Evolutionary conservation across 2,329 filamentous ascomycete species (phyloP).

Genomic region (Arthrobotrys iridis): DNA sequence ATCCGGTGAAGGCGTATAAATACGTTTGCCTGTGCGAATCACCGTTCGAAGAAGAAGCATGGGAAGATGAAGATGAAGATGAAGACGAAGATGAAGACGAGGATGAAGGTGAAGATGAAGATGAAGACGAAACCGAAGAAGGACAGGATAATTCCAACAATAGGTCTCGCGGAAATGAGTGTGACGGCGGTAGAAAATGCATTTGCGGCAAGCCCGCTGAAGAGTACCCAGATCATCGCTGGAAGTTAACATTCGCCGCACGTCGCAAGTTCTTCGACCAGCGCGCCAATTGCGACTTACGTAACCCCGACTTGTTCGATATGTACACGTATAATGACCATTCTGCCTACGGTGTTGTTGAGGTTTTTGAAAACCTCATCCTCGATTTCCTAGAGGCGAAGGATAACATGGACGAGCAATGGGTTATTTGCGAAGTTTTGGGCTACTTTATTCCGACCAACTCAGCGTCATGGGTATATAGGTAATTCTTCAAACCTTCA

Average conservation of each 20-base stretch:
- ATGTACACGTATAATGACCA: constrained; percentile 65
- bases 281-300: constrained; percentile 56
- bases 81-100: constrained; percentile 44
- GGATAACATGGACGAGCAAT: constrained; percentile 61
- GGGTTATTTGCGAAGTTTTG: constrained; percentile 62
- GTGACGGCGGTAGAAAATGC: constrained; percentile 59
- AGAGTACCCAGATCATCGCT: constrained; percentile 60
- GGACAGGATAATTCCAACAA: constrained; percentile 53
- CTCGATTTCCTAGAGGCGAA: constrained; percentile 62
- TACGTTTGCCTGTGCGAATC: constrained; percentile 59
- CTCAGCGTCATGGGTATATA: constrained; percentile 45
- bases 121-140: constrained; percentile 33
- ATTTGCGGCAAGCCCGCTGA: constrained; percentile 59
- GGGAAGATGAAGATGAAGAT: neutral
- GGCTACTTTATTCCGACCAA: constrained; percentile 59
- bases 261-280: constrained; percentile 58
- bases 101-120: constrained; percentile 46
- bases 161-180: neutral
- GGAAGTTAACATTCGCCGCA: constrained; percentile 60
- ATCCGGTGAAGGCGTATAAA: constrained; percentile 58
- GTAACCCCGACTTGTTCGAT: constrained; percentile 62
- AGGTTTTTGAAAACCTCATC: constrained; percentile 64
- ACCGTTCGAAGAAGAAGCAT: constrained; percentile 23
- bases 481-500: constrained; percentile 48
- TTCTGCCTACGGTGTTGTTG: constrained; percentile 62